Evolutionary conservation across 1,139 yeast genomes (phyloP), one percentile per base, ranked within the genome.

Genomic region (Candida sojae): DNA sequence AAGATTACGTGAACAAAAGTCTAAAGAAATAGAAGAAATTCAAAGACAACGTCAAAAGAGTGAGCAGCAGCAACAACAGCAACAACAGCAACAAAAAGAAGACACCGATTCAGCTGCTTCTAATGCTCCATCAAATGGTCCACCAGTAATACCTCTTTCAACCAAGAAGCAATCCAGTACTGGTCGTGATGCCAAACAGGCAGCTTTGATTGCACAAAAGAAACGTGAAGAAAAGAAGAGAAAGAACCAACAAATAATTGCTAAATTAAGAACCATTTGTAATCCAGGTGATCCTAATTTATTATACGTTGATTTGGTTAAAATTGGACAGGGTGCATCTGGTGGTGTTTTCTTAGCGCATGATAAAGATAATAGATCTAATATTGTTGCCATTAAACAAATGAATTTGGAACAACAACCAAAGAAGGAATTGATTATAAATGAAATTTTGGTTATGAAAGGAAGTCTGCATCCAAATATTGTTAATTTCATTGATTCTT

Each of bases 241-340:
- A 51, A 77, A 80, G 59, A 88, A 84, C 61, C 84, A 77, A 53
- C 89, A 86, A 58, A 83, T 89, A 26, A 78, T 89, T 52, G 79
- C 82, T 48, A 87, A 84, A 58, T 73, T 93, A 47, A 78, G 82
- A 49, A 81, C 84, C 39, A 92, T 93, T 43, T 93, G 98, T 61
- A 80, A 90, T 2, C 84, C 82, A 37, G 96, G 93, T 3, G 96
- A 95, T 66, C 99, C 99, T n/a, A 82, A 84, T 33, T 74, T 74
- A 47, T 66, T 80, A 44, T 95, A 89, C 66, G 73, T 77, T 43
- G 85, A 84, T 60, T 73, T 92, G 52, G 74, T 79, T 17, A 92
- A 93, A 71, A 87, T 93, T 61, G 99, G 99, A 5, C 98, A 93
- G 70, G 99, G 99, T 61, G 99, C 99, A 0, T 86, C 96, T 36